A percentile compares a stretch with the other conserved stretches of the same genome.
Evolutionary conservation across 192 early-diverging fungal genomes (phyloP).

Genomic region (Backusella mclennaniae): DNA sequence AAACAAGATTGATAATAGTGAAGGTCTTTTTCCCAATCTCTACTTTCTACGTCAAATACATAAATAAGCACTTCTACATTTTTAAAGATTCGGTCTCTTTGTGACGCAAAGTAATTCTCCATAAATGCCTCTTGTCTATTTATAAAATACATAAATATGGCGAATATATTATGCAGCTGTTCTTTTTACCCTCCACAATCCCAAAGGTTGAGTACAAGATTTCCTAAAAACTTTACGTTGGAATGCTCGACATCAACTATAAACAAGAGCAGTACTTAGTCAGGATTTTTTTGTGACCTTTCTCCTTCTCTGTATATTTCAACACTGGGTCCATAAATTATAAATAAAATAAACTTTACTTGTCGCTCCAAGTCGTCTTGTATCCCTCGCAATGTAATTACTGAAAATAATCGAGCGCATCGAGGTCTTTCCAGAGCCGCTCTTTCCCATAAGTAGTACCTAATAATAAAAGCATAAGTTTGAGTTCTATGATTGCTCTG

Average conservation of each 20-base stretch:
- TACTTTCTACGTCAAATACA: constrained; percentile 94
- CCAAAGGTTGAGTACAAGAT: constrained; percentile 97
- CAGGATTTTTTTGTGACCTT: neutral
- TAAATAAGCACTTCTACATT: constrained; percentile 99
- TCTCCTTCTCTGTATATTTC: neutral
- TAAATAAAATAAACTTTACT: constrained; percentile 49
- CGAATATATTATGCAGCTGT: neutral
- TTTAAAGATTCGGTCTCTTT: constrained; percentile 93
- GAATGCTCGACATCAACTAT: constrained; percentile 97
- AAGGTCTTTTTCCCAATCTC: constrained; percentile 90
- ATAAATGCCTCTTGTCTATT: constrained; percentile 89
- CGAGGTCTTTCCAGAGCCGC: constrained; percentile 96
- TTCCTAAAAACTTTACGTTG: constrained; percentile 92
- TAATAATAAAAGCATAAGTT: constrained; percentile 31
- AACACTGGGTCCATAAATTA: neutral
- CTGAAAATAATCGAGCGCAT: constrained; percentile 99
- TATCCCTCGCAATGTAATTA: constrained; percentile 95
- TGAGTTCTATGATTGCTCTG: neutral
- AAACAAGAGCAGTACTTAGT: neutral
- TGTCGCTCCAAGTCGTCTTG: constrained; percentile 92
- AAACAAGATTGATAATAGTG: constrained; percentile 87
- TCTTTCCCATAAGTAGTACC: constrained; percentile 98
- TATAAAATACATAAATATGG: neutral
- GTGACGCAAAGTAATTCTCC: constrained; percentile 93
- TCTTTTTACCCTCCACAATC: constrained; percentile 80